phyloP scores from a whole-genome alignment of 2,329 filamentous ascomycete species.

The Scorias spongiosa region DNA sequence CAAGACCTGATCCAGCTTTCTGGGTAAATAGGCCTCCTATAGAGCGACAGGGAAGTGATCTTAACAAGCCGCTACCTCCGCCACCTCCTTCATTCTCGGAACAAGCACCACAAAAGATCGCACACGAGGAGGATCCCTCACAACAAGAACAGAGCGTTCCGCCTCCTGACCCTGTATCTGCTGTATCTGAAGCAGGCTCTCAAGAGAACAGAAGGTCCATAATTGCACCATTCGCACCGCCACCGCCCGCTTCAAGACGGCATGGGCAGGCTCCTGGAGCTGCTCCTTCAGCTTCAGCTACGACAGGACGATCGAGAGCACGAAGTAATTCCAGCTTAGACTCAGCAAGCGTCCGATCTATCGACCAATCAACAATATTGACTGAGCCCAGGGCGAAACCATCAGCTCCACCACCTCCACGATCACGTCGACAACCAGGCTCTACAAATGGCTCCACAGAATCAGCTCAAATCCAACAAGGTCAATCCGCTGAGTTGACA shows the following conservation, averaged over 20 bases:
- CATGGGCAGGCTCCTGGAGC: constrained; percentile 24
- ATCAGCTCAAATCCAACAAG: neutral
- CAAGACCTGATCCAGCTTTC: neutral
- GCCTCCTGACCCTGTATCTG: too few species aligned
- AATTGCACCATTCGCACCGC: constrained; percentile 23
- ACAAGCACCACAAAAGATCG: neutral
- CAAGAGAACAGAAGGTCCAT: neutral
- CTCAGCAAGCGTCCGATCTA: neutral
- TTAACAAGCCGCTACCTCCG: constrained; percentile 47
- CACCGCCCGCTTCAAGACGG: constrained; percentile 32
- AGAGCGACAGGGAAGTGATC: constrained; percentile 30
- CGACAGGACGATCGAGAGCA: constrained; percentile 2
- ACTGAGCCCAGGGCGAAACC: constrained; percentile 1
- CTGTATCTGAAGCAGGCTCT: constrained; percentile 5
- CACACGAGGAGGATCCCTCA: constrained; percentile 2
- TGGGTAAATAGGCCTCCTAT: constrained; percentile 8
- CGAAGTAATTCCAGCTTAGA: constrained; percentile 14
- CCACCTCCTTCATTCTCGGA: constrained; percentile 22
- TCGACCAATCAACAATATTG: constrained; percentile 2
- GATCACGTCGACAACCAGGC: constrained; percentile 10
- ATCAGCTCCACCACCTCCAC: constrained; percentile 16
- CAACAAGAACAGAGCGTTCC: too few species aligned
- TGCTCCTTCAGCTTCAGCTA: constrained; percentile 2
- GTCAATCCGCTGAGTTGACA: too few species aligned
- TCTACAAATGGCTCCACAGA: constrained; percentile 1